Base-by-base conservation (phyloP, 345 rosid genomes). In the Ceriops tagal region DNA sequence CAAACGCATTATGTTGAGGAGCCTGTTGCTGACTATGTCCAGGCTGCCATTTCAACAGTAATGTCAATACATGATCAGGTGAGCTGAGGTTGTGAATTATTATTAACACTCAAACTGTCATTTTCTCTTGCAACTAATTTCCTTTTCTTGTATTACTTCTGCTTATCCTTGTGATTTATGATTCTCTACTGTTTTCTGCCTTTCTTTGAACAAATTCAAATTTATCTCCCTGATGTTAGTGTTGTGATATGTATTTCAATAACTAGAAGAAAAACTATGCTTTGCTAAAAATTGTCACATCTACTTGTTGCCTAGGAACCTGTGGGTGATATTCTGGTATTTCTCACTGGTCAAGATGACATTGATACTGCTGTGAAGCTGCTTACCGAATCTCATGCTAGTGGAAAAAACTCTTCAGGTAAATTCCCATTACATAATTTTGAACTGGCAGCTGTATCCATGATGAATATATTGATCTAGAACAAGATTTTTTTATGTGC, bases 311-410 rank as follows among this genome's bases (percentile, higher is more conserved):
- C 53, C 67, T 70, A 91, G 98, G 97, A 95, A 78, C 91, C 99
- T 26, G 68, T 82, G 6, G 99, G 97, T 70, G 97, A 92, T 81
- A 82, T 92, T 81, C 82, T 95, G 77, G 92, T 89, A 59, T 95
- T 93, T 77, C 96, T 92, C 26, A 95, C 99, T 24, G 99, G 99
- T 81, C 96, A 95, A 81, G 99, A 95, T 75, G 99, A 92, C 76
- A 95, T 95, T 62, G 93, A 89, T 67, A 80, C 87, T 67, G 87
- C 96, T 66, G 79, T 82, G 64, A 82, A 75, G 80, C 61, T 89
- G 76, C 87, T 95, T 39, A 78, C 82, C 49, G 97, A 95, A 67
- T 77, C 88, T 78, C 93, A 77, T 71, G 76, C 75, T 73, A 77
- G 59, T 66, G 79, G 83, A 76, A 88, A 86, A 76, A 86, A 68